Evolutionary conservation across 768 basidiomycete genomes (phyloP).

Genomic region (Auricularia cornea): DNA sequence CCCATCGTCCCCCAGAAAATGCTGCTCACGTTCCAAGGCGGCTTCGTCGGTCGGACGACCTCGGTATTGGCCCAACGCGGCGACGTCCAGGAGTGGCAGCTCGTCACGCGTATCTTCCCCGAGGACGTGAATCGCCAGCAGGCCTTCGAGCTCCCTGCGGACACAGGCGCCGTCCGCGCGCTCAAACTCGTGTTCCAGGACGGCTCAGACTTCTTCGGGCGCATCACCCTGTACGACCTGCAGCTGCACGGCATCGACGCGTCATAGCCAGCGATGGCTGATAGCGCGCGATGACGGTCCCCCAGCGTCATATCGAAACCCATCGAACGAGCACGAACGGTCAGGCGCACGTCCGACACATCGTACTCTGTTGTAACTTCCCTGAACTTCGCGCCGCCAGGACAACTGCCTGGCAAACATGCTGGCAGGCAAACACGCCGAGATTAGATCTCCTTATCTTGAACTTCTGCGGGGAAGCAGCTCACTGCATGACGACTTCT

Average conservation of each 20-base stretch:
- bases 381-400: too few relatives aligned
- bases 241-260: conserved; percentile 20
- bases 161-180: conserved; percentile 22
- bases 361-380: not conserved
- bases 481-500: too few relatives aligned
- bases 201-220: conserved; percentile 81
- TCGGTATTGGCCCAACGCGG: conserved; percentile 25
- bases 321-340: not conserved
- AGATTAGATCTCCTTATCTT: too few relatives aligned
- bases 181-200: conserved; percentile 67
- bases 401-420: too few relatives aligned
- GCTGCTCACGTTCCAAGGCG: conserved; percentile 72
- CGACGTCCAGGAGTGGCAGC: conserved; percentile 34
- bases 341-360: not conserved
- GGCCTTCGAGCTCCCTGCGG: conserved; percentile 42
- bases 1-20: conserved; percentile 50
- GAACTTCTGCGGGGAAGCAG: too few relatives aligned
- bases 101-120: conserved; percentile 54
- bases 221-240: conserved; percentile 67
- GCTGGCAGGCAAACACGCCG: too few relatives aligned
- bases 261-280: not conserved
- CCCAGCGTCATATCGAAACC: not conserved
- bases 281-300: too few relatives aligned
- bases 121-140: conserved; percentile 75
- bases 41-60: conserved; percentile 65